A percentile compares a stretch with the other conserved stretches of the same genome.
These are phyloP conservation scores for Coniella vitis DNA, from an alignment of 2,329 filamentous ascomycete species.

Conservation along the genomic window DNA sequence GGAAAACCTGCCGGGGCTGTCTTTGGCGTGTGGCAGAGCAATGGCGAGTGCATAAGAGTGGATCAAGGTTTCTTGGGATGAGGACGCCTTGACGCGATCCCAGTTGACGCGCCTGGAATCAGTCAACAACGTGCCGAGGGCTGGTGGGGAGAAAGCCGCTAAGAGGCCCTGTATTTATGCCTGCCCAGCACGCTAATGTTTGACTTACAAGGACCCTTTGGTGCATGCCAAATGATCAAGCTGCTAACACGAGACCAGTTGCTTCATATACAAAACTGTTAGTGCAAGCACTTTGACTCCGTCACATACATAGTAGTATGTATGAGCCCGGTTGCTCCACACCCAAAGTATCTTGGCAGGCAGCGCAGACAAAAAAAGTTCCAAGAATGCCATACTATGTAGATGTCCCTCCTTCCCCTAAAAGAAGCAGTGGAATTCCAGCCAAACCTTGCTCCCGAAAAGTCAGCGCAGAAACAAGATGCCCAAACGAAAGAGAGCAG, in stretches of 20 bases:
- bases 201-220: too few species aligned
- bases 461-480: conserved; percentile 27
- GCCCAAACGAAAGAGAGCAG: conserved; percentile 52
- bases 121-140: too few species aligned
- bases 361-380: conserved; percentile 1
- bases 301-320: too few species aligned
- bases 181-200: neutral
- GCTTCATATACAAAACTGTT: too few species aligned
- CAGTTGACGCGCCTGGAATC: too few species aligned
- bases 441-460: neutral
- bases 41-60: conserved; percentile 7
- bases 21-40: conserved; percentile 4
- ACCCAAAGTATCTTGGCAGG: neutral
- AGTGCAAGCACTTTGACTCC: too few species aligned
- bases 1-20: too few species aligned
- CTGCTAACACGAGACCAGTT: too few species aligned
- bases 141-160: too few species aligned
- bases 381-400: too few species aligned
- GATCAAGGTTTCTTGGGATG: conserved; percentile 3
- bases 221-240: too few species aligned
- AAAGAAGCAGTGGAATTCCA: neutral
- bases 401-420: too few species aligned
- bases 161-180: neutral
- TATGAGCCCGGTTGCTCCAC: neutral
- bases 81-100: conserved; percentile 8